These are phyloP conservation scores for Tetrapisispora taiwanensis DNA, from an alignment of 805 yeast genomes.

Conservation along the genomic window DNA sequence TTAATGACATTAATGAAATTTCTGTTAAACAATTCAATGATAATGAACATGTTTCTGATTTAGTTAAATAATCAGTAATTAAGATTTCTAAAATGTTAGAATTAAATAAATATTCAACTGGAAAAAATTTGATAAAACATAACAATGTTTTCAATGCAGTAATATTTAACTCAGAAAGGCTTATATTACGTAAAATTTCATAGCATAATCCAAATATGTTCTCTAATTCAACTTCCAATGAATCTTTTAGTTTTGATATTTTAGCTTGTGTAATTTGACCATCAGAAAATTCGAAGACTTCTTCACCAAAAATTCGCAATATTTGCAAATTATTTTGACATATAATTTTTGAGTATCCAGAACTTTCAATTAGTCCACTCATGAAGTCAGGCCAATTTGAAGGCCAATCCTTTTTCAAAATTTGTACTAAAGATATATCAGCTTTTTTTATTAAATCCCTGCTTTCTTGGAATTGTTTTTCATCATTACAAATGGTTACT, in stretches of 20 bases:
- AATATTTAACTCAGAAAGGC: constrained; percentile 61
- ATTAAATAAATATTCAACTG: constrained; percentile 75
- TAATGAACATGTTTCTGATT: constrained; percentile 65
- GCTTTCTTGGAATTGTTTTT: constrained; percentile 51
- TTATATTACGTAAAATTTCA: constrained; percentile 77
- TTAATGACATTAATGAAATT: constrained; percentile 54
- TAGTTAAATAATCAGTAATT: constrained; percentile 59
- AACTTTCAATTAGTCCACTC: constrained; percentile 77
- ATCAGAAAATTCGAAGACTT: constrained; percentile 83
- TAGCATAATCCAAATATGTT: constrained; percentile 84
- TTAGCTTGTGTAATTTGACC: constrained; percentile 94
- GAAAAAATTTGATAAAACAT: constrained; percentile 88
- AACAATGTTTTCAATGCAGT: constrained; percentile 72
- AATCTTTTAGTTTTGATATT: constrained; percentile 62
- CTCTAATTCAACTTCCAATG: constrained; percentile 80
- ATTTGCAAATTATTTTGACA: constrained; percentile 95
- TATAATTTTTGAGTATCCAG: constrained; percentile 74
- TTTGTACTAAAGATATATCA: constrained; percentile 83
- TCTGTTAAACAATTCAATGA: constrained; percentile 88
- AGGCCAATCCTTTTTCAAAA: constrained; percentile 97
- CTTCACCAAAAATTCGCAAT: constrained; percentile 77
- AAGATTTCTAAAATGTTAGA: constrained; percentile 64
- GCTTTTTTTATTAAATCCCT: constrained; percentile 81
- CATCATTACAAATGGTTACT: constrained; percentile 76
- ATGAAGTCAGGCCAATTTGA: constrained; percentile 92